These are phyloP conservation scores for Crucihimalaya himalaica DNA, from an alignment of 345 rosid genomes.

Conservation along the genomic window DNA sequence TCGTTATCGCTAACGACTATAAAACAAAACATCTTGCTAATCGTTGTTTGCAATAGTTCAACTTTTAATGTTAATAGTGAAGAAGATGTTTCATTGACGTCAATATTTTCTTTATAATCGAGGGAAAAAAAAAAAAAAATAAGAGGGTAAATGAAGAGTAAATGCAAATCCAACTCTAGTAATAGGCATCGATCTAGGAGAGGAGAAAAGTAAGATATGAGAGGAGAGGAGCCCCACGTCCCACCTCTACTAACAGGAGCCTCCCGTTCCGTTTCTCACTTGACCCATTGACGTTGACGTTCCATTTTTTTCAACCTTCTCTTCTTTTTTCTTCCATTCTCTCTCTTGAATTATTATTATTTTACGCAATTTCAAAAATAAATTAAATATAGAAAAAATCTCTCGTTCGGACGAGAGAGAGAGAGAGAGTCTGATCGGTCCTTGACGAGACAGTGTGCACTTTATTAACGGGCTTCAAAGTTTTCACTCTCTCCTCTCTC, in stretches of 20 bases:
- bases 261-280: constrained; percentile 43
- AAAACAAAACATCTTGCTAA: background rate
- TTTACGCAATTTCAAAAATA: background rate
- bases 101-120: background rate
- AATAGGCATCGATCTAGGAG: constrained; percentile 21
- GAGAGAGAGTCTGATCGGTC: constrained; percentile 28
- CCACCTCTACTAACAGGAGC: constrained; percentile 29
- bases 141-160: background rate
- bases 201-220: constrained; percentile 22
- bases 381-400: background rate
- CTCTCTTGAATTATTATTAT: constrained; percentile 40
- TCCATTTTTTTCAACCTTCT: background rate
- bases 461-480: constrained; percentile 40
- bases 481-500: background rate
- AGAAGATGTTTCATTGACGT: background rate
- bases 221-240: constrained; percentile 32
- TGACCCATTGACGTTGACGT: constrained; percentile 37
- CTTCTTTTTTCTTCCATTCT: constrained; percentile 7
- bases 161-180: constrained; percentile 21
- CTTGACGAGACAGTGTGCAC: constrained; percentile 40
- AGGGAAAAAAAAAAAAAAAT: background rate
- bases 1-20: background rate
- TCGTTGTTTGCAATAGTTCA: background rate
- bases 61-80: background rate
- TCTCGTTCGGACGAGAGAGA: background rate